Evolutionary conservation across 108 stramenopile genomes (phyloP).

Genomic region (Pseudonitzschia multistriata): DNA sequence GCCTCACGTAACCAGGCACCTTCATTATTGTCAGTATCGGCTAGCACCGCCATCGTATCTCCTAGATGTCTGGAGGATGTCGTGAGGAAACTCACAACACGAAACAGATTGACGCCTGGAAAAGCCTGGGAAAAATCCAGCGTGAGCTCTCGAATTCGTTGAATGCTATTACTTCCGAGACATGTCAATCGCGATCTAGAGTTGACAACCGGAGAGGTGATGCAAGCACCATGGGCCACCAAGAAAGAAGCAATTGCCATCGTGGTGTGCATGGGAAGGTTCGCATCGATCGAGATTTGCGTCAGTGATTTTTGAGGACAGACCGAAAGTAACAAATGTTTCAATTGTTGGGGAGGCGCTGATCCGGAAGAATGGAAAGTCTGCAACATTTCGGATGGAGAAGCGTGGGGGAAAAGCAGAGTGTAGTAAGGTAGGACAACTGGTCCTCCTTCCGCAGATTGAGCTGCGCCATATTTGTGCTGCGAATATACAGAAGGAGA

Average conservation of each 20-base stretch:
- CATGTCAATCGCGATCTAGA: constrained; percentile 49
- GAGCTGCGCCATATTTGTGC: not conserved
- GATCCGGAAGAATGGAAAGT: constrained; percentile 45
- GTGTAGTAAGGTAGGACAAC: constrained; percentile 69
- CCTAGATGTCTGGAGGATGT: constrained; percentile 29
- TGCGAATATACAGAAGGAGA: not conserved
- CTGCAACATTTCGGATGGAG: constrained; percentile 62
- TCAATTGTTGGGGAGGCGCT: constrained; percentile 38
- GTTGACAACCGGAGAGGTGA: constrained; percentile 55
- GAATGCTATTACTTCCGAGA: constrained; percentile 31
- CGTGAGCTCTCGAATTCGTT: constrained; percentile 43
- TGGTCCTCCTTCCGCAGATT: not conserved
- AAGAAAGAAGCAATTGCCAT: constrained; percentile 66
- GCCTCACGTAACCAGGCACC: constrained; percentile 27
- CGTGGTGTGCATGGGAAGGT: constrained; percentile 54
- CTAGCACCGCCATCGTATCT: constrained; percentile 25
- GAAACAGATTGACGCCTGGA: constrained; percentile 40
- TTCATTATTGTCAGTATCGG: constrained; percentile 20
- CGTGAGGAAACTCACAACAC: constrained; percentile 42
- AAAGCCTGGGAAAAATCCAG: constrained; percentile 74
- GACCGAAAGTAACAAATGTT: constrained; percentile 53
- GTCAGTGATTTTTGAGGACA: constrained; percentile 64
- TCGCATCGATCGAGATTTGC: constrained; percentile 70
- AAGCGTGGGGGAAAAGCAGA: constrained; percentile 71
- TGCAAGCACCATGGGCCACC: constrained; percentile 48